A percentile compares a stretch with the other conserved stretches of the same genome.
Evolutionary conservation across 192 early-diverging fungal genomes (phyloP).

Genomic region (Spinellus fusiger): DNA sequence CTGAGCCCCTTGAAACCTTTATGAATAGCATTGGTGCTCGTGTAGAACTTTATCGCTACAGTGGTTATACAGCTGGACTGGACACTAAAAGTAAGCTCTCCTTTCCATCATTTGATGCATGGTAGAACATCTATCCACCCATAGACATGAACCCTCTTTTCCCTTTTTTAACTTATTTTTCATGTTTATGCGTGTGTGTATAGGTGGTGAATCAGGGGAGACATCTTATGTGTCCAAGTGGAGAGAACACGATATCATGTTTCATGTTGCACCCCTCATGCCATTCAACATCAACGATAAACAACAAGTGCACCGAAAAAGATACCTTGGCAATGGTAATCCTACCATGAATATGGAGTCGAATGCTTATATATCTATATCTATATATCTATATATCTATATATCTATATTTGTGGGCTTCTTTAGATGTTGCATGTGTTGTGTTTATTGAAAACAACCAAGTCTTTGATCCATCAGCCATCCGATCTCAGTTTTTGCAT

Average conservation of each 20-base stretch:
- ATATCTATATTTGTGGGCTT: slow-evolving; percentile 33
- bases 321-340: slow-evolving; percentile 51
- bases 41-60: slow-evolving; percentile 63
- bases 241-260: slow-evolving; percentile 73
- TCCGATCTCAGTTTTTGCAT: slow-evolving; percentile 51
- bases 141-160: background rate
- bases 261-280: slow-evolving; percentile 68
- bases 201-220: slow-evolving; percentile 45
- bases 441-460: slow-evolving; percentile 46
- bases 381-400: too few relatives aligned
- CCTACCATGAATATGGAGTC: background rate
- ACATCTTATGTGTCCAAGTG: slow-evolving; percentile 65
- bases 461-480: slow-evolving; percentile 38
- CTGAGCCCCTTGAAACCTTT: slow-evolving; percentile 54
- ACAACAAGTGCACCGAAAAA: slow-evolving; percentile 57
- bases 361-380: background rate
- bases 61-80: slow-evolving; percentile 68
- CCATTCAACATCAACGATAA: slow-evolving; percentile 56
- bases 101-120: too few relatives aligned
- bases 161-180: background rate
- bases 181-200: background rate
- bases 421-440: slow-evolving; percentile 40
- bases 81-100: slow-evolving; percentile 49
- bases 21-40: slow-evolving; percentile 59
- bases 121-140: too few relatives aligned